A percentile compares a stretch with the other conserved stretches of the same genome.
Conservation (phyloP, 495 filamentous ascomycete species). For the Delitschia confertaspora region DNA sequence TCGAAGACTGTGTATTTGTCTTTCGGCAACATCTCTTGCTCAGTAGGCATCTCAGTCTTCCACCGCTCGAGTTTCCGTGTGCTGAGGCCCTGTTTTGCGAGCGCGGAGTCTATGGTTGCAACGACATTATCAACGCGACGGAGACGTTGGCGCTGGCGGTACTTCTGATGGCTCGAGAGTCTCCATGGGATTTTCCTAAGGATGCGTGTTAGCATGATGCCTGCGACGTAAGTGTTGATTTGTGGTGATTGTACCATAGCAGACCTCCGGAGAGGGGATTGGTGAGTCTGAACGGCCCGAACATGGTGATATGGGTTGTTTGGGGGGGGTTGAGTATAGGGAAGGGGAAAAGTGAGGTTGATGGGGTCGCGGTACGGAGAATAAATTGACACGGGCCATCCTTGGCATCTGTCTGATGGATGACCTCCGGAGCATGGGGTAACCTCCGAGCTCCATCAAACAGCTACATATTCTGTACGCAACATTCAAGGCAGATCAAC, state of each 20-base stretch:
- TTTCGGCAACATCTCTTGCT: constrained; percentile 89
- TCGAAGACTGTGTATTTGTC: constrained; percentile 99
- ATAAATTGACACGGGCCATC: not conserved
- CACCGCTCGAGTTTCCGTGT: constrained; percentile 71
- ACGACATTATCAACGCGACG: constrained; percentile 78
- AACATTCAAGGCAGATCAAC: too few species aligned
- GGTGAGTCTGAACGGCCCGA: constrained; percentile 72
- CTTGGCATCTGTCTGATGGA: too few species aligned
- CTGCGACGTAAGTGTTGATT: constrained; percentile 2
- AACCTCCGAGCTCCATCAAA: too few species aligned
- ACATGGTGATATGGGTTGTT: constrained; percentile 45
- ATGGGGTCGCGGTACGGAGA: constrained; percentile 11
- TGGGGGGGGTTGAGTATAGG: not conserved
- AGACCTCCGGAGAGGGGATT: constrained; percentile 62
- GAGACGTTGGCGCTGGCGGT: constrained; percentile 77
- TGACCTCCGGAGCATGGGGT: too few species aligned
- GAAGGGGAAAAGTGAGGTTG: not conserved
- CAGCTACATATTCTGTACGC: too few species aligned
- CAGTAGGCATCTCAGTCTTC: constrained; percentile 91
- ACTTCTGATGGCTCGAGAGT: constrained; percentile 81
- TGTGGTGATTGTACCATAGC: constrained; percentile 30
- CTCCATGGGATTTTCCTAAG: constrained; percentile 96
- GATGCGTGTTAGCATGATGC: not conserved
- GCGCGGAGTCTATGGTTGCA: constrained; percentile 61
- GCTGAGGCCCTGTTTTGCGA: constrained; percentile 43